Evolutionary conservation across 441 rosid genomes (phyloP), one percentile per base, ranked within the genome.

Genomic region (Erysimum pusillum): DNA sequence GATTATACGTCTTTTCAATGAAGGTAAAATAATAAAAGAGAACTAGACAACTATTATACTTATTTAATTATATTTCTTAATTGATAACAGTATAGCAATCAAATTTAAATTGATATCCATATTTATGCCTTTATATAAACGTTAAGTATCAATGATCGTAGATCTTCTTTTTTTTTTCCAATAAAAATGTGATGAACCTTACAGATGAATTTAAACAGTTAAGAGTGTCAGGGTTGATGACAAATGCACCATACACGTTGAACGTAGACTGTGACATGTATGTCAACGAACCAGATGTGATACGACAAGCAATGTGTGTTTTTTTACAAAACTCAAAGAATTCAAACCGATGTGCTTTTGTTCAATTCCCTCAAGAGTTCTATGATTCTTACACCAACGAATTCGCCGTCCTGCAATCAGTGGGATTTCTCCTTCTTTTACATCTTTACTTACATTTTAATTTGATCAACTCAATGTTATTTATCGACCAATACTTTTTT

Each of bases 181-280:
- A 48, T 48, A 8, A n/a, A 48, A 51, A 4, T 51, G 13, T 56
- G 38, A 31, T 57, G 20, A 57, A 17, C 59, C 15, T 31, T 8
- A 31, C 4, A 28, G 31, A 28, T 28, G 31, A 18, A 57, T 12
- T 52, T 71, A 22, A 25, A 9, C 69, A 87, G 93, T 67, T 78
- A 0, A 80, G 89, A 44, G 88, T 85, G 0, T 89, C 93, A 2
- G 92, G 89, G 32, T 28, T 88, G 69, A 82, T 87, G 83, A 61
- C 76, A 48, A 71, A 71, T 22, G 76, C 76, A 18, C 76, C 68
- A 4, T 60, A 58, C 67, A 71, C 60, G 58, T 22, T 71, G 48
- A 61, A 71, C 49, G 68, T 71, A 48, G 76, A 71, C 67, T 61
- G 68, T 10, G 68, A 71, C 28, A 71, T 71, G 68, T 61, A 45